Conservation (phyloP, 2,329 filamentous ascomycete species). For the Fusarium subglutinans region DNA sequence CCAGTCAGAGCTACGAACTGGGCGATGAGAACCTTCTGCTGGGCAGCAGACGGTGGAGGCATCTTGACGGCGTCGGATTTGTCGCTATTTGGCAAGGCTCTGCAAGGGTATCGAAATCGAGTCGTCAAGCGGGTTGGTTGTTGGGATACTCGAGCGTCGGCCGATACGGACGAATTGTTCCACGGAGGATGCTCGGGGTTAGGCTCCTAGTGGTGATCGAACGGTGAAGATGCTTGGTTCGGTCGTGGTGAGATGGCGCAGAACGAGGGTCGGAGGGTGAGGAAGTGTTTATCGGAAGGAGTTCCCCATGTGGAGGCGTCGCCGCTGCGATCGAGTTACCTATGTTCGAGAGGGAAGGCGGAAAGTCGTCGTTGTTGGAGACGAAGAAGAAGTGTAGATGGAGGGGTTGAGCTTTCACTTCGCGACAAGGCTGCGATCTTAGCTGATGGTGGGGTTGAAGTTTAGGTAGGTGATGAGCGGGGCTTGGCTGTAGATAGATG, state of each 20-base stretch:
- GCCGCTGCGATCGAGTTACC: conserved; percentile 9
- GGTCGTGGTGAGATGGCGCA: neutral
- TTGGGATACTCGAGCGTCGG: neutral
- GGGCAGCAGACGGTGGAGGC: conserved; percentile 49
- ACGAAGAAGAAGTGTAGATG: conserved; percentile 30
- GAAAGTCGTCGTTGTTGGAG: conserved; percentile 1
- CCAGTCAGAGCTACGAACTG: conserved; percentile 58
- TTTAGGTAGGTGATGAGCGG: conserved; percentile 22
- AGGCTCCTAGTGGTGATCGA: conserved; percentile 2
- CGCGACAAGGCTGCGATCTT: conserved; percentile 43
- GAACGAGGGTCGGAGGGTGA: neutral
- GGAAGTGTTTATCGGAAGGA: neutral
- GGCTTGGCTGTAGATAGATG: conserved; percentile 13
- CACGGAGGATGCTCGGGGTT: neutral
- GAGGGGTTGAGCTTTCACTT: conserved; percentile 42
- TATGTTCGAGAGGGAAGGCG: neutral
- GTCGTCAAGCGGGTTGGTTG: neutral
- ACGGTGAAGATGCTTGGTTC: neutral
- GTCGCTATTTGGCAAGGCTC: neutral
- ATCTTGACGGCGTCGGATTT: conserved; percentile 38
- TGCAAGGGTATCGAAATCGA: neutral
- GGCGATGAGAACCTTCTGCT: conserved; percentile 53
- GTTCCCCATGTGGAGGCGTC: neutral
- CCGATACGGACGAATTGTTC: neutral
- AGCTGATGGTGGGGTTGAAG: conserved; percentile 37